Conservation (phyloP, 306 rosid genomes). For the Cicer judaicum region DNA sequence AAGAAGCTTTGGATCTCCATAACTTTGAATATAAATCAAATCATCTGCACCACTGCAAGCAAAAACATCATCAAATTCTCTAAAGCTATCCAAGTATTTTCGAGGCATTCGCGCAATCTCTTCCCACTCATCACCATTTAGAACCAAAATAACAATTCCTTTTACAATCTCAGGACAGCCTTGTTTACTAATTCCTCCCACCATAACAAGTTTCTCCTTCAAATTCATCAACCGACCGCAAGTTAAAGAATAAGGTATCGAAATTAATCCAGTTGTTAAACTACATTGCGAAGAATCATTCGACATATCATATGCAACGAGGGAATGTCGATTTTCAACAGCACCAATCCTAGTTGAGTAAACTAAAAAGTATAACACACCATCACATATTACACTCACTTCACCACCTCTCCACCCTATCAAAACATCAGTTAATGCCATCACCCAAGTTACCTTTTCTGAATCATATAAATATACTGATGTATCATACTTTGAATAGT, state of each 20-base stretch:
- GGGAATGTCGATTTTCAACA: constrained; percentile 68
- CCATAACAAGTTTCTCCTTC: constrained; percentile 88
- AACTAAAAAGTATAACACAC: constrained; percentile 77
- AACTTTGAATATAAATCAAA: constrained; percentile 83
- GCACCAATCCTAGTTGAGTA: constrained; percentile 70
- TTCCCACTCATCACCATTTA: constrained; percentile 72
- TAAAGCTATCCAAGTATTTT: constrained; percentile 86
- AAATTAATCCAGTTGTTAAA: constrained; percentile 61
- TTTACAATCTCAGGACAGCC: constrained; percentile 84
- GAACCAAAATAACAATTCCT: constrained; percentile 89
- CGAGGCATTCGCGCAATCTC: constrained; percentile 91
- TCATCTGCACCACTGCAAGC: constrained; percentile 91
- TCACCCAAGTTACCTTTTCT: constrained; percentile 59
- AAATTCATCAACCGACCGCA: constrained; percentile 92
- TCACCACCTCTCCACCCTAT: constrained; percentile 92
- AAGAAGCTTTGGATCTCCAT: constrained; percentile 87
- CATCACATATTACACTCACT: constrained; percentile 84
- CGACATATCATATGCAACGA: constrained; percentile 62
- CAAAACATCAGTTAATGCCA: constrained; percentile 66
- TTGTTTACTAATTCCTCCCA: constrained; percentile 89
- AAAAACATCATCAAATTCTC: constrained; percentile 91
- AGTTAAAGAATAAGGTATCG: constrained; percentile 80
- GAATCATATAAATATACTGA: constrained; percentile 73
- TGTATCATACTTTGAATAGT: constrained; percentile 75
- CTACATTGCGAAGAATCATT: constrained; percentile 52